Evolutionary conservation across 208 protist species (phyloP), one percentile per base, ranked within the genome.

Genomic region (Acanthamoeba divionensis): DNA sequence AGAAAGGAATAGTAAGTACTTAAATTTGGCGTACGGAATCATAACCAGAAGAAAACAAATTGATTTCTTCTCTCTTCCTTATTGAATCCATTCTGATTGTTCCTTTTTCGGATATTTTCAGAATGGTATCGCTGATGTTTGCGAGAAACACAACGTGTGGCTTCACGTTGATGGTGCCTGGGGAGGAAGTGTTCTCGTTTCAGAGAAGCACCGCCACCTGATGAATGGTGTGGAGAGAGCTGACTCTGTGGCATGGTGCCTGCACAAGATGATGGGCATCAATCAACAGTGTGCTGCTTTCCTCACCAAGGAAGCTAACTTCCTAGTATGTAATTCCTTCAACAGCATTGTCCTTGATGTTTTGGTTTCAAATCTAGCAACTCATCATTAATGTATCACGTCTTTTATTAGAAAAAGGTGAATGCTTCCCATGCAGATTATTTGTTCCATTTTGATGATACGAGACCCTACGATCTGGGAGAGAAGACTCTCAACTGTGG

Each of bases 251-350:
- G 52, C 92, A 4, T 94, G 90, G 90, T 66, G 90, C 44, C 36
- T 90, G 15, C 92, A 94, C 90, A 95, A 95, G 92, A 87, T 82
- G 50, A 69, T 95, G 75, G 92, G 93, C 26, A 55, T 94, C 21
- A 91, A 93, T 31, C 67, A 94, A 38, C 93, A 95, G 89, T 93
- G 92, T 90, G 75, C 93, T 10, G 90, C 85, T 18, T 47, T 95
- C n/a, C 77, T 95, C n/a, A 93, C 88, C 44, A 89, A 80, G 69
- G 47, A 80, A 36, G 33, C 24, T 48, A 3, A 80, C 69, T 31
- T 80, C 44, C 44, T 80, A 18, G 63, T 71, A 71, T 4, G 57
- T 13, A 13, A n/a, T 57, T 18, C 57, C 47, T 10, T 67, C 4
- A 7, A 44, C 62, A 21, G 15, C 52, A 57, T 57, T 24, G 36